Conservation (phyloP, 352 stramenopile genomes). For the Globisporangium paddicum region DNA sequence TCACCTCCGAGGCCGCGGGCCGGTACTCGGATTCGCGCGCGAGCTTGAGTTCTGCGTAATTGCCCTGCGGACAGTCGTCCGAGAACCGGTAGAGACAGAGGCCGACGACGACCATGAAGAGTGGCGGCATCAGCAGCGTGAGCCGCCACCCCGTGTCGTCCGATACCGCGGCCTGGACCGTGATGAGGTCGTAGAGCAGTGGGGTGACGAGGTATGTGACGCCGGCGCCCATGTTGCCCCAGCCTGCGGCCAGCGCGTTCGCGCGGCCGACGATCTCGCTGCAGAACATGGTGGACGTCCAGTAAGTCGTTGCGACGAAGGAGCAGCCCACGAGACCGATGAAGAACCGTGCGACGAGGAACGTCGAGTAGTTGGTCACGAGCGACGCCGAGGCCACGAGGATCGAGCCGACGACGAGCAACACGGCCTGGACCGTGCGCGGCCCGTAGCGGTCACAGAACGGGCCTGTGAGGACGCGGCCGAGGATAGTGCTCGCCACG, state of each 20-base stretch:
- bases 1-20: background rate
- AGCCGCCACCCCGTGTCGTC: conserved; percentile 88
- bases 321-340: conserved; percentile 92
- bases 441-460: conserved; percentile 91
- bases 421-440: conserved; percentile 65
- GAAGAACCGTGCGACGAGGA: conserved; percentile 89
- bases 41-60: conserved; percentile 74
- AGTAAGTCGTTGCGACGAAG: conserved; percentile 93
- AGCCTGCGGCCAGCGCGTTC: conserved; percentile 90
- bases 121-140: conserved; percentile 84
- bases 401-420: conserved; percentile 80
- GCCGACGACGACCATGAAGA: conserved; percentile 75
- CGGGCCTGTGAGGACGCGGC: conserved; percentile 87
- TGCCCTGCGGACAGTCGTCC: conserved; percentile 92
- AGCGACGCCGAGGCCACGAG: conserved; percentile 82
- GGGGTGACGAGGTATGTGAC: conserved; percentile 87
- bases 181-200: conserved; percentile 86
- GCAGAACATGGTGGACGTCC: conserved; percentile 92
- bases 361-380: conserved; percentile 63
- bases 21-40: background rate
- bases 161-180: conserved; percentile 32
- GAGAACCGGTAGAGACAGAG: conserved; percentile 70
- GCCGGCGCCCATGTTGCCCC: conserved; percentile 92
- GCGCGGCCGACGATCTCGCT: conserved; percentile 91
- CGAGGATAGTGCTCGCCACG: conserved; percentile 87